Evolutionary conservation across 2,329 filamentous ascomycete genomes (phyloP).

Genomic region (Fusarium kyushuense): DNA sequence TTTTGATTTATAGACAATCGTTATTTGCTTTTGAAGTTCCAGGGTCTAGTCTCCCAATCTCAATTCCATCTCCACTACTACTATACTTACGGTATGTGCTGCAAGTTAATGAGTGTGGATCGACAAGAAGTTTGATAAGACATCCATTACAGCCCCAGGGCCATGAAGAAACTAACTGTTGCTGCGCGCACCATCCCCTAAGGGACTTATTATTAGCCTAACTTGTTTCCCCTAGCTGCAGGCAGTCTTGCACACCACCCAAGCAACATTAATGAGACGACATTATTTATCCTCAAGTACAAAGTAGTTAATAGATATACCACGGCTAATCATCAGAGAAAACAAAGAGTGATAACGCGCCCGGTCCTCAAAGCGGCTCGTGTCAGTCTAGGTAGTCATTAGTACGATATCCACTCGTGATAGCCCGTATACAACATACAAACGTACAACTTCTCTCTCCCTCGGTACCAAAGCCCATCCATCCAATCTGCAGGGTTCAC

Average conservation of each 20-base stretch:
- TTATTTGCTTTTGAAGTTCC: conserved; percentile 40
- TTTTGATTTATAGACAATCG: neutral
- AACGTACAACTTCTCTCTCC: conserved; percentile 10
- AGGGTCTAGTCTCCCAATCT: conserved; percentile 30
- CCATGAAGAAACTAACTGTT: conserved; percentile 9
- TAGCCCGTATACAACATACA: conserved; percentile 10
- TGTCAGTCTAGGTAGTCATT: conserved; percentile 5
- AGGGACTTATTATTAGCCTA: neutral
- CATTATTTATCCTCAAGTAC: neutral
- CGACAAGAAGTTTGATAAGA: conserved; percentile 23
- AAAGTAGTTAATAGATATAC: too few relatives aligned
- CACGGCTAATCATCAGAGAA: conserved; percentile 19
- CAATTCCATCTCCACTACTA: conserved; percentile 15
- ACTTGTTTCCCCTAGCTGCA: neutral
- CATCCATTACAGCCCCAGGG: conserved; percentile 4
- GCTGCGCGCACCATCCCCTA: neutral
- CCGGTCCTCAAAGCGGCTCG: conserved; percentile 30
- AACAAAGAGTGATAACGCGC: conserved; percentile 15
- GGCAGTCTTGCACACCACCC: conserved; percentile 19
- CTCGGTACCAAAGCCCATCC: neutral
- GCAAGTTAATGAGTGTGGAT: conserved; percentile 37
- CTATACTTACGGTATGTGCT: conserved; percentile 27
- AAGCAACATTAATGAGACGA: conserved; percentile 23
- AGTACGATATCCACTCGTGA: conserved; percentile 8
- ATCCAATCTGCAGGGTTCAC: conserved; percentile 30